Evolutionary conservation across 768 basidiomycete genomes (phyloP), one percentile per base, ranked within the genome.

Genomic region (Kwoniella sp.): DNA sequence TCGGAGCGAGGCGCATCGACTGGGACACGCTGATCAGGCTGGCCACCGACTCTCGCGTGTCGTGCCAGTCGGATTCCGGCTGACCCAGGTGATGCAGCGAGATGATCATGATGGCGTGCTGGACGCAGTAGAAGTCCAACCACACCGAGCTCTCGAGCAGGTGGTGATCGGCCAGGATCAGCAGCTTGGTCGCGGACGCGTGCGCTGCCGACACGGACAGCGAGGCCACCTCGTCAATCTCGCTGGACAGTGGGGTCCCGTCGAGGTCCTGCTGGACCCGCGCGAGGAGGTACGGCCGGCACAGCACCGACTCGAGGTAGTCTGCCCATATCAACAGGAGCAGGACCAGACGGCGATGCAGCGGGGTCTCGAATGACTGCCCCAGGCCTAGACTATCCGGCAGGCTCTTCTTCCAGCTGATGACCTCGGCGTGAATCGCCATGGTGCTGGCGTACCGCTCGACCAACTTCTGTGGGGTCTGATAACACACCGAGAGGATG

Each of bases 71-170:
- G n/a, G 50, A 33, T 10, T 29, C 19, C 9, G 53, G 53, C 28
- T 41, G 53, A 33, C 53, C 53, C 28, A 54, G 23, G n/a, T 39
- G 48, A 19, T 54, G 53, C 12, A 46, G 37, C 3, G 45, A 38
- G 17, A 34, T 25, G 45, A 54, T 47, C 53, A 54, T 54, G 26
- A 47, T 47, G 11, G 53, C 53, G 28, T 54, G 53, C 38, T 46
- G 53, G 4, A 32, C 38, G 15, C 44, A 36, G 38, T 54, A 54
- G 32, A 47, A 54, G 37, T 54, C 53, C 2, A 54, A 46, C 45
- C 45, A 54, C 5, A 54, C 28, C 5, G 38, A 41, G 9, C 22
- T 28, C 29, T 51, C 50, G n/a, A 51, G 40, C 11, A 26, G 31
- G 27, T n/a, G 15, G 22, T 43, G 17, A 19, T 31, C n/a, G 12